These are phyloP conservation scores for Rossbeevera mucosa DNA, from an alignment of 768 basidiomycete genomes.

Conservation along the genomic window DNA sequence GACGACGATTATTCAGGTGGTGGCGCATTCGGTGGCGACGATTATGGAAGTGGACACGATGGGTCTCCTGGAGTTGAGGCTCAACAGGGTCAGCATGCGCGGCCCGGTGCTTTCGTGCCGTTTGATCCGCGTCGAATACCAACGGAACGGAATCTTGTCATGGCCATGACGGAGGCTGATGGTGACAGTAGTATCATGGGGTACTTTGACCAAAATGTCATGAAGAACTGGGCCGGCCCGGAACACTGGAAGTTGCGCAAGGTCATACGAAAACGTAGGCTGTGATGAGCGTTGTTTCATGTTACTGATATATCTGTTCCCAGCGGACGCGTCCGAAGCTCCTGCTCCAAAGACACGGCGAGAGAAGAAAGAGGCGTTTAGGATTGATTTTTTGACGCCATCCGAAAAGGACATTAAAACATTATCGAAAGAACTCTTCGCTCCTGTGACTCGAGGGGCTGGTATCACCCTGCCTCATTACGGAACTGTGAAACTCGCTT, in stretches of 20 bases:
- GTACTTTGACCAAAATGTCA: constrained; percentile 83
- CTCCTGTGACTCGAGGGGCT: constrained; percentile 64
- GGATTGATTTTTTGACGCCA: constrained; percentile 71
- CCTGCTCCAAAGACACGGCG: constrained; percentile 50
- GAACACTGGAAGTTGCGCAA: constrained; percentile 96
- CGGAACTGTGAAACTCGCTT: constrained; percentile 23
- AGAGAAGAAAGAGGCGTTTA: constrained; percentile 77
- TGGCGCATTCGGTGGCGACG: constrained; percentile 39
- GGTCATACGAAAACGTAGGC: constrained; percentile 71
- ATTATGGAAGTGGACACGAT: constrained; percentile 35
- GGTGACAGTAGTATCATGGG: constrained; percentile 60
- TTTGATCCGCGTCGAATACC: constrained; percentile 84
- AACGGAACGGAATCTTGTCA: constrained; percentile 73
- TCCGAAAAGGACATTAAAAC: constrained; percentile 57
- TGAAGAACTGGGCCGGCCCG: constrained; percentile 98
- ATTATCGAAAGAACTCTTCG: constrained; percentile 69
- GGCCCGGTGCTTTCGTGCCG: constrained; percentile 54
- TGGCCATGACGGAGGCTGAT: constrained; percentile 78
- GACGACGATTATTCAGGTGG: constrained; percentile 43
- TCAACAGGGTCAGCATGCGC: constrained; percentile 36
- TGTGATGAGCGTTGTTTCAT: not conserved
- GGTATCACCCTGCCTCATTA: constrained; percentile 66
- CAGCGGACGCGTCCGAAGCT: constrained; percentile 49
- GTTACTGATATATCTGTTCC: constrained; percentile 7
- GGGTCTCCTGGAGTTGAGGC: constrained; percentile 44